Percentiles rank a stretch among this genome's conserved stretches.
Conservation (phyloP, 345 rosid species). For the Camelina laxa region DNA sequence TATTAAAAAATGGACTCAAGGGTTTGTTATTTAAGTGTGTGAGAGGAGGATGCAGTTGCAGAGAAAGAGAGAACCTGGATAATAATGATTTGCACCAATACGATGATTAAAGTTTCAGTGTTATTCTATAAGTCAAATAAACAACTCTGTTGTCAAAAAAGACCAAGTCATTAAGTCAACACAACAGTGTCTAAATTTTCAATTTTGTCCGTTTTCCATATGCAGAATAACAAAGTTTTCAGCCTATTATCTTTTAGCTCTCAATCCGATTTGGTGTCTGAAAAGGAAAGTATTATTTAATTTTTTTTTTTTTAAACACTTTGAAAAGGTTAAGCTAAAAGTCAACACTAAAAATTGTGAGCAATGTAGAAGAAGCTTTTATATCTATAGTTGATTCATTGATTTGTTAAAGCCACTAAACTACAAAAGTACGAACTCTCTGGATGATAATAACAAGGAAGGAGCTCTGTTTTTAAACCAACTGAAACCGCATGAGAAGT, state of each 20-base stretch:
- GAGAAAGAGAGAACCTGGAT: background rate
- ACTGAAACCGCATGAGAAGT: constrained; percentile 70
- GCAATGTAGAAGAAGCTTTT: no score
- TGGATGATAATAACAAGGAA: constrained; percentile 1
- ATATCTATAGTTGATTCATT: background rate
- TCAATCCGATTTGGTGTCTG: no score
- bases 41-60: background rate
- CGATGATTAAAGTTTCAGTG: background rate
- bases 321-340: no score
- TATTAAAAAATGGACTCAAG: background rate
- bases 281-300: no score
- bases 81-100: background rate
- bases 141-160: constrained; percentile 1
- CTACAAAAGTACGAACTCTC: constrained; percentile 14
- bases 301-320: no score
- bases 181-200: no score
- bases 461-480: constrained; percentile 31
- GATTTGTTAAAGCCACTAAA: background rate
- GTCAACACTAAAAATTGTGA: no score
- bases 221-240: background rate
- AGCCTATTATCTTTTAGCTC: no score
- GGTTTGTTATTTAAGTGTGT: background rate
- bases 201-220: background rate
- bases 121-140: constrained; percentile 1
- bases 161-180: constrained; percentile 20